phyloP scores from a whole-genome alignment of 2,329 filamentous ascomycete genomes.

The Fusarium burgessii region DNA sequence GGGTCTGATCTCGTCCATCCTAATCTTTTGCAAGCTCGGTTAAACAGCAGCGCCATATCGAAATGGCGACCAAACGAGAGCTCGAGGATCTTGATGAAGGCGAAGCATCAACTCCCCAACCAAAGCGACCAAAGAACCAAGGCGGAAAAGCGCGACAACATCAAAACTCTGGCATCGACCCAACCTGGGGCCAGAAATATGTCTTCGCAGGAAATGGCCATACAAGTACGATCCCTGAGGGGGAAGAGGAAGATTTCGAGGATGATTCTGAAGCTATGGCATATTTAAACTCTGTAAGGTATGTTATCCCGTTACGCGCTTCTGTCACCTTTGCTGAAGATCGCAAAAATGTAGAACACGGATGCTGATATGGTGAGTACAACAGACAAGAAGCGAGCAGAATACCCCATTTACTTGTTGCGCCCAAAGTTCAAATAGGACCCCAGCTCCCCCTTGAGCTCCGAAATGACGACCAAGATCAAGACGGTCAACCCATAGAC shows the following conservation, averaged over 20 bases:
- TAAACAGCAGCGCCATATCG: not conserved
- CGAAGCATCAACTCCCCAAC: conserved; percentile 44
- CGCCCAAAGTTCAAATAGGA: conserved; percentile 66
- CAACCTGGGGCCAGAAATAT: conserved; percentile 77
- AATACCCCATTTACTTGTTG: conserved; percentile 79
- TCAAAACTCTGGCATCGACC: conserved; percentile 65
- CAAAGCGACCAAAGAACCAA: conserved; percentile 47
- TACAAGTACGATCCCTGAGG: conserved; percentile 57
- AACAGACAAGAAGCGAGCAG: conserved; percentile 78
- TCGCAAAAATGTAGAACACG: conserved; percentile 25
- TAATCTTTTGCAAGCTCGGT: conserved; percentile 17
- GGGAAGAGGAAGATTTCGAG: conserved; percentile 74
- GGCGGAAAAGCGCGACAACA: conserved; percentile 54
- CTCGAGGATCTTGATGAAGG: conserved; percentile 48
- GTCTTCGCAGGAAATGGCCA: conserved; percentile 75
- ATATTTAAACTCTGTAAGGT: conserved; percentile 79
- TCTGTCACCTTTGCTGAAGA: conserved; percentile 47
- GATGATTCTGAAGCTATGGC: conserved; percentile 75
- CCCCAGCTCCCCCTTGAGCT: conserved; percentile 61
- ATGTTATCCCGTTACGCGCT: conserved; percentile 50
- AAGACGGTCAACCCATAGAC: conserved; percentile 52
- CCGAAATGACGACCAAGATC: conserved; percentile 38
- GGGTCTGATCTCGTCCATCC: conserved; percentile 15
- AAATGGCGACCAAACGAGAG: conserved; percentile 55
- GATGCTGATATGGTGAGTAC: conserved; percentile 65